Conservation (phyloP, 176 grass and related monocot species). For the Luzula sylvatica region DNA sequence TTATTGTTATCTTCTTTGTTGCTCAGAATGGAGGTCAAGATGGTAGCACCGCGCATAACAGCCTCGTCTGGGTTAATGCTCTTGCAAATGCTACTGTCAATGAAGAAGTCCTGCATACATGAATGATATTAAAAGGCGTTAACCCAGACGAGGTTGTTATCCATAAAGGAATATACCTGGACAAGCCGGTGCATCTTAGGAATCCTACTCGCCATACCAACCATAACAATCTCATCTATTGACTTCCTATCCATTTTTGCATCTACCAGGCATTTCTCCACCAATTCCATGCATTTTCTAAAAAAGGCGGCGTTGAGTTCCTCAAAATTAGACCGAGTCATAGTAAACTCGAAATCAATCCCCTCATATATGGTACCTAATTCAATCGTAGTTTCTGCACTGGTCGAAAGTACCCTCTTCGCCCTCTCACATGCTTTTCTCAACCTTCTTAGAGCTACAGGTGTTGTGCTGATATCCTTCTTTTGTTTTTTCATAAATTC, state of each 20-base stretch:
- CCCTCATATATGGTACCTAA: background rate
- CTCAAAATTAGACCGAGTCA: background rate
- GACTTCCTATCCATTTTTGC: background rate
- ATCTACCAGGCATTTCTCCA: background rate
- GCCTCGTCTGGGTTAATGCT: slow-evolving; percentile 7
- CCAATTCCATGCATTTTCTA: background rate
- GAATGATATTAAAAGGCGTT: no score
- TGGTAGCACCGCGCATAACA: background rate
- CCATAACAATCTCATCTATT: slow-evolving; percentile 8
- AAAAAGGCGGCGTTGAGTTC: background rate
- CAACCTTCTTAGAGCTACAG: background rate
- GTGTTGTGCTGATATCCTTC: background rate
- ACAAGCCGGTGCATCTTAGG: slow-evolving; percentile 1
- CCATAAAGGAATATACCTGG: background rate
- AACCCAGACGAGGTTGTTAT: no score
- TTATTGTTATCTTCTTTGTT: background rate
- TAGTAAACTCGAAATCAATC: background rate
- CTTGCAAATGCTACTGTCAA: slow-evolving; percentile 6
- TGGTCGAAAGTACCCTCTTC: background rate
- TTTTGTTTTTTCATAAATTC: background rate
- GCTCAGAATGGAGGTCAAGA: slow-evolving; percentile 2
- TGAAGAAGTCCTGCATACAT: slow-evolving; percentile 1
- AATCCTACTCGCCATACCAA: background rate
- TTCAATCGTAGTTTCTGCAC: background rate
- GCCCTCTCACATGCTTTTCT: slow-evolving; percentile 11